Base-by-base conservation (phyloP, 768 basidiomycete genomes). In the Mycena floridula region DNA sequence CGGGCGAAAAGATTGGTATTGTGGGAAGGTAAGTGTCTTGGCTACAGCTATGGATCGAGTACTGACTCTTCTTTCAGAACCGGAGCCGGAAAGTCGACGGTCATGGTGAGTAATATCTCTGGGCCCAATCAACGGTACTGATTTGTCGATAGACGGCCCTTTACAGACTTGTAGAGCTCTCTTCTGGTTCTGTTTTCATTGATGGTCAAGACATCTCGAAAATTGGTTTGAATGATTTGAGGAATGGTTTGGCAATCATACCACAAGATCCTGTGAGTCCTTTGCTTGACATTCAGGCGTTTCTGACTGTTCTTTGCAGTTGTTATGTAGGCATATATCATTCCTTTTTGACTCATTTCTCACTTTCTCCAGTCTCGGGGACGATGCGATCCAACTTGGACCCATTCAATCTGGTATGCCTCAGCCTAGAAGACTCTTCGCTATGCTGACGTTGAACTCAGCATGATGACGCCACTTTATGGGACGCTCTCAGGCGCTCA, bases 1-100 rank as follows among this genome's bases (percentile, higher is more conserved):
- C 78, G 0, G 86, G 87, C 4, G 93, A 97, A 66, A 94, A 95
- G 66, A 82, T 98, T 50, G 93, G 93, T 23, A 87, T 95, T 42
- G 87, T 95, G 38, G 90, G 91, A 50, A 63, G 70, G 70, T 63
- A 49, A 26, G 45, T 49, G 16, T 12, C 16, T 28, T 30, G 18
- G 26, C 44, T 16, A 40, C 27, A 24, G 37, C 5, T 35, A 26
- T 40, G 27, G 37, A 43, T 42, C 42, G 36, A n/a, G 13, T 43
- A 12, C n/a, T 25, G 40, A 16, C 40, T 25, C 13, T n/a, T 32
- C 26, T 36, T 36, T 37, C 49, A 77, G 79, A 54, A 92, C 90
- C 15, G 90, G 90, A 40, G 90, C 90, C 0, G 91, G 91, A 28
- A 91, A 95, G 63, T 87, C 85, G 15, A 87, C 87, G 1, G 85